These are phyloP conservation scores for Pseudogymnoascus sp. DNA, from an alignment of 2,329 filamentous ascomycete genomes.

Conservation along the genomic window DNA sequence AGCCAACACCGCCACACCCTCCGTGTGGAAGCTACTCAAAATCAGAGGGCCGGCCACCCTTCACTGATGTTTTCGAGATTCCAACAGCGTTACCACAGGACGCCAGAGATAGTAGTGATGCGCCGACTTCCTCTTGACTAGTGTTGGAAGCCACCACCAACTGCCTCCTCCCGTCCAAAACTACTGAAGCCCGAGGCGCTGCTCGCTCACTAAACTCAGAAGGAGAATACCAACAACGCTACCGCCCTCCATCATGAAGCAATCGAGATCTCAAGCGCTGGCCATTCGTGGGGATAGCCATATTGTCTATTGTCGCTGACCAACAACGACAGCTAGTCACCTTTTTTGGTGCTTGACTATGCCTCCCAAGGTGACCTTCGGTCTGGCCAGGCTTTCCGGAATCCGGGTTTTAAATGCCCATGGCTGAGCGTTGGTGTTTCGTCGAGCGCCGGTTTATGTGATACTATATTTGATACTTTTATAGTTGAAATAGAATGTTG, in stretches of 20 bases:
- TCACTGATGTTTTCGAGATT: neutral
- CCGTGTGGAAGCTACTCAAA: neutral
- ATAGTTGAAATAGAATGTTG: neutral
- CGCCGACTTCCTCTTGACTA: neutral
- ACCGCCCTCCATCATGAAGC: neutral
- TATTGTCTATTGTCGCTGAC: neutral
- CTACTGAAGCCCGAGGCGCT: neutral
- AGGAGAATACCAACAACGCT: neutral
- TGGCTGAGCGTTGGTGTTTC: neutral
- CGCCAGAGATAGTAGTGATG: neutral
- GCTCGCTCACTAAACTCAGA: neutral
- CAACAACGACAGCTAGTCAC: neutral
- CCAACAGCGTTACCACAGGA: neutral
- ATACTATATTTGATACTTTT: neutral
- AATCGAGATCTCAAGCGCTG: neutral
- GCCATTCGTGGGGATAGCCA: neutral
- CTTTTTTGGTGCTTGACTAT: neutral
- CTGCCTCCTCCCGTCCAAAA: neutral
- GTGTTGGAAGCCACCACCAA: neutral
- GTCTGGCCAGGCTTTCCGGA: neutral
- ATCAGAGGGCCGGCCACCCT: neutral
- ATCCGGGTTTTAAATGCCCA: neutral
- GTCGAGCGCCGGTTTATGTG: neutral
- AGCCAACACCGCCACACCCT: neutral
- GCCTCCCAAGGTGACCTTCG: neutral